Evolutionary conservation across 2,329 filamentous ascomycete species (phyloP).

Genomic region (Cordyceps militaris): DNA sequence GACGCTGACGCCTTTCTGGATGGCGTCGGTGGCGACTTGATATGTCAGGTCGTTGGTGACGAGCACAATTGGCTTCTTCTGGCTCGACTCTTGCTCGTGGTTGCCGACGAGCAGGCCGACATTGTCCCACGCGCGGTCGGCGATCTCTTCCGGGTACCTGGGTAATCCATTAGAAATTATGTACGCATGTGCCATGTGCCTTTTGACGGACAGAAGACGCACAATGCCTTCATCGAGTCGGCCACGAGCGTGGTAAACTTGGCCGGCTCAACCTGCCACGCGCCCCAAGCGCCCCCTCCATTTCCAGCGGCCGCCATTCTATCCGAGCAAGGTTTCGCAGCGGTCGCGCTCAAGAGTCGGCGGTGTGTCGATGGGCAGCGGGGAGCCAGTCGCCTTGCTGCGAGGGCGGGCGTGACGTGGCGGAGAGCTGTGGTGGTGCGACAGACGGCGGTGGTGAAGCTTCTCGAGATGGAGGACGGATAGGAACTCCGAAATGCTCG

Average conservation of each 20-base stretch:
- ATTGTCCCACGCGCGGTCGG: constrained; percentile 91
- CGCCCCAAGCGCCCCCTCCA: constrained; percentile 29
- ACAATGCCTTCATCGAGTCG: constrained; percentile 72
- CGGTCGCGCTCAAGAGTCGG: not conserved
- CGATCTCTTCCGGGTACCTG: constrained; percentile 83
- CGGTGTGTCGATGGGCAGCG: not conserved
- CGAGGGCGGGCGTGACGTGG: not conserved
- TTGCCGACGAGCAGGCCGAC: constrained; percentile 69
- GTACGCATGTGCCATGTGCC: no score
- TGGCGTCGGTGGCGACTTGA: constrained; percentile 83
- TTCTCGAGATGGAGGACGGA: not conserved
- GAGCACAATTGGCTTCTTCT: constrained; percentile 35
- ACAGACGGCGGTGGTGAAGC: not conserved
- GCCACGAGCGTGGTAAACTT: constrained; percentile 57
- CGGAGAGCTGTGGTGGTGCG: not conserved
- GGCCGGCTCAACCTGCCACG: constrained; percentile 32
- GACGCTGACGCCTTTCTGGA: constrained; percentile 65
- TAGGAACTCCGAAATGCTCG: not conserved
- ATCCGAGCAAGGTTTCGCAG: not conserved
- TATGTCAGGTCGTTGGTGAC: constrained; percentile 84
- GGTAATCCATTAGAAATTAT: not conserved
- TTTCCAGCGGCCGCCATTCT: constrained; percentile 14
- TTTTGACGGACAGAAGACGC: constrained; percentile 27
- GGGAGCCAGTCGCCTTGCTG: not conserved
- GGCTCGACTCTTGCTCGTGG: constrained; percentile 26